Conservation (phyloP, 108 stramenopile genomes). For the Fistulifera solaris region DNA sequence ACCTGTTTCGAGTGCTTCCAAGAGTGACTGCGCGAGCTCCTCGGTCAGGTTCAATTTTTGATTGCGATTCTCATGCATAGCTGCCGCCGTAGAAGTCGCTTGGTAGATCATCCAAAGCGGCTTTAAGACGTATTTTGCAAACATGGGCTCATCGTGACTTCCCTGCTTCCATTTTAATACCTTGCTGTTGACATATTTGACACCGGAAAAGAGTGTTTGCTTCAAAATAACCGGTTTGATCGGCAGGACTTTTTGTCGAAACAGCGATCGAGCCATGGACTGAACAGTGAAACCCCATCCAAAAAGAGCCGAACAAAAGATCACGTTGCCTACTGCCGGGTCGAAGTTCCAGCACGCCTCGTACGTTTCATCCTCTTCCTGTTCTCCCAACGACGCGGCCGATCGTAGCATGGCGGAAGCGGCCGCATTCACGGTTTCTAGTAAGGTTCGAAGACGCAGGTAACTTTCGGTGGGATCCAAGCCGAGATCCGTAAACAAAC, state of each 20-base stretch:
- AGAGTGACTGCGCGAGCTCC: slow-evolving; percentile 40
- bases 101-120: slow-evolving; percentile 79
- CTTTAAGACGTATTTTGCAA: slow-evolving; percentile 60
- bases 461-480: slow-evolving; percentile 85
- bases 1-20: slow-evolving; percentile 41
- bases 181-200: slow-evolving; percentile 53
- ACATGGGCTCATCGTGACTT: slow-evolving; percentile 44
- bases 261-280: slow-evolving; percentile 61
- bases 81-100: slow-evolving; percentile 50
- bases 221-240: slow-evolving; percentile 68
- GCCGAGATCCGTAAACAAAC: slow-evolving; percentile 67
- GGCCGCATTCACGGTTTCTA: slow-evolving; percentile 94
- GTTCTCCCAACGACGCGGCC: slow-evolving; percentile 14
- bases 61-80: slow-evolving; percentile 14
- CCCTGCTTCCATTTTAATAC: slow-evolving; percentile 68
- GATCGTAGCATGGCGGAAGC: slow-evolving; percentile 54
- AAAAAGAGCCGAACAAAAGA: slow-evolving; percentile 88
- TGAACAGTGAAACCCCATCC: slow-evolving; percentile 94
- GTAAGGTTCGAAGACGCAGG: slow-evolving; percentile 71
- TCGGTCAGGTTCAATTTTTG: slow-evolving; percentile 23
- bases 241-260: slow-evolving; percentile 47
- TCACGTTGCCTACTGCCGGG: slow-evolving; percentile 88
- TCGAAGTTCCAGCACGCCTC: slow-evolving; percentile 80
- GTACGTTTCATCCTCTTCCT: slow-evolving; percentile 1
- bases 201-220: slow-evolving; percentile 73